Evolutionary conservation across 345 rosid species (phyloP), one percentile per base, ranked within the genome.

Genomic region (Fremontodendron californicum): DNA sequence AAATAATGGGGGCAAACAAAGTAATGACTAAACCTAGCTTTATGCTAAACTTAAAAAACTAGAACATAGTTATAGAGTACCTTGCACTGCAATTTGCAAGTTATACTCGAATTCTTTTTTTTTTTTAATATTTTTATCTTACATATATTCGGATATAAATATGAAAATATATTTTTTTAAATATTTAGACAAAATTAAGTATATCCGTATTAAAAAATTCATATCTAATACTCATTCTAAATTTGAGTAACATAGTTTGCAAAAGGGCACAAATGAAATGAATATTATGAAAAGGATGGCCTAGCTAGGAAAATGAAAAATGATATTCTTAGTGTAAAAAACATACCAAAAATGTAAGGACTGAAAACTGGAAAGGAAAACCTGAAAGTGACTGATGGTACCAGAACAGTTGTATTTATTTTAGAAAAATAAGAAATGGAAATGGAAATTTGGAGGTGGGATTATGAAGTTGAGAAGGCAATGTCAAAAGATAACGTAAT

Each of bases 401-500:
- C n/a, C n/a, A n/a, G n/a, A n/a, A n/a, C n/a, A n/a, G n/a, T n/a
- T n/a, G n/a, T n/a, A n/a, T n/a, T n/a, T n/a, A n/a, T n/a, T n/a
- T n/a, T n/a, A n/a, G n/a, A n/a, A n/a, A n/a, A n/a, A n/a, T n/a
- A n/a, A n/a, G n/a, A n/a, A n/a, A n/a, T 33, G 3, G 3, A 3
- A 3, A 33, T 33, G 35, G 35, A 33, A 10, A 4, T 51, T 77
- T 73, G 71, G 74, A 74, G 71, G 80, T 43, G 9, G 2, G n/a
- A 13, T 80, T 70, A 61, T 83, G 96, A 86, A 97, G 98, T 81
- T 61, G 90, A 86, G 90, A 89, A 49, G 58, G 81, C 86, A 66
- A 83, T 71, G 76, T 23, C 81, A 12, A 80, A 16, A 77, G 98
- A 93, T 93, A 91, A 91, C 45, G 89, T 73, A 96, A 93, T 91